phyloP scores from a whole-genome alignment of 1,284 basidiomycete species.

The Sanghuangporus sanghuang region DNA sequence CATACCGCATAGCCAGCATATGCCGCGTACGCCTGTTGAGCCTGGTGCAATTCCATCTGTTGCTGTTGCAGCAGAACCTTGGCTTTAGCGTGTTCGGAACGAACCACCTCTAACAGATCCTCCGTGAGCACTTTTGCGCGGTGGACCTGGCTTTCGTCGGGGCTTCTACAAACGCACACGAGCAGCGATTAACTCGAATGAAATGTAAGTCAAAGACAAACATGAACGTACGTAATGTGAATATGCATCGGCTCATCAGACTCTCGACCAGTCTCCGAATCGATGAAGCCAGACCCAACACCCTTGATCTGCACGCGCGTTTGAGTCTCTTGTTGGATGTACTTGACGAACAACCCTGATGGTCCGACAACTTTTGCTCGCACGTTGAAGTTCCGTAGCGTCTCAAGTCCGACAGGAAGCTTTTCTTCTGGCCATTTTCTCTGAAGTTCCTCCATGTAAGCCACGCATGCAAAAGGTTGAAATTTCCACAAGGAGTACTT shows the following conservation, averaged over 20 bases:
- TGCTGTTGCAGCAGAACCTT: conserved; percentile 55
- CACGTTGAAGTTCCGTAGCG: conserved; percentile 94
- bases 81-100: conserved; percentile 82
- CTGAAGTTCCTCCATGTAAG: conserved; percentile 30
- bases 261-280: conserved; percentile 90
- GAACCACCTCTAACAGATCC: conserved; percentile 84
- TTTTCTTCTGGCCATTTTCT: conserved; percentile 97
- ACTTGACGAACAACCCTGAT: conserved; percentile 94
- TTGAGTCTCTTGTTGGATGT: conserved; percentile 94
- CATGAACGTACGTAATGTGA: conserved; percentile 73
- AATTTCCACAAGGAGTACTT: conserved; percentile 1
- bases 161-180: conserved; percentile 51
- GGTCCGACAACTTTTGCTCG: conserved; percentile 97
- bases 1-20: conserved; percentile 55
- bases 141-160: conserved; percentile 82
- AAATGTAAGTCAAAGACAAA: conserved; percentile 12
- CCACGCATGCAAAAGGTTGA: background rate
- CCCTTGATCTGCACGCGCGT: conserved; percentile 99
- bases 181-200: background rate
- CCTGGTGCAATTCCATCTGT: conserved; percentile 79
- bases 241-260: conserved; percentile 92
- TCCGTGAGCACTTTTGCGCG: conserved; percentile 86
- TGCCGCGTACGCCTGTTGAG: conserved; percentile 72
- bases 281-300: conserved; percentile 90
- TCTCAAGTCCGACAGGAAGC: conserved; percentile 81